Evolutionary conservation across 108 stramenopile genomes (phyloP), one percentile per base, ranked within the genome.

Genomic region (Cylindrotheca closterium): DNA sequence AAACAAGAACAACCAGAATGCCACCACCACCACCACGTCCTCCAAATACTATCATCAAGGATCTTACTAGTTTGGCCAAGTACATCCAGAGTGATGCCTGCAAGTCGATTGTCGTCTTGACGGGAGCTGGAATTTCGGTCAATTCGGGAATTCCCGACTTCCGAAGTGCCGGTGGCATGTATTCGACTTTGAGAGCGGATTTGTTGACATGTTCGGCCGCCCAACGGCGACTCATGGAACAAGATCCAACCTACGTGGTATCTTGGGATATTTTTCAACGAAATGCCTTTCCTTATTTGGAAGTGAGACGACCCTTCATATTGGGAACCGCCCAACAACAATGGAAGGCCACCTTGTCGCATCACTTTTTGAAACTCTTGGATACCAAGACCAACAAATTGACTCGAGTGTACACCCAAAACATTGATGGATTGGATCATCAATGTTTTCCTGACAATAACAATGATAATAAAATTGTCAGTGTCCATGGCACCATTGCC

Each of bases 141-240:
- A 85, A 88, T 4, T 77, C 74, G 8, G 89, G 93, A 5, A 94
- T 94, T 61, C 92, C 92, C 0, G 92, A 94, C 71, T 94, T 94
- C 66, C 83, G 92, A 29, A 73, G 70, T 33, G 75, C 87, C 1
- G 85, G 84, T 21, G 93, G 93, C 19, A 86, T 94, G 81, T 94
- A 91, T 62, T 86, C 84, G 34, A 88, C 86, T 24, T 63, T 93
- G 22, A 67, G 76, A 1, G 81, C 89, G 7, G 78, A 85, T 32
- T 67, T 90, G 17, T 74, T 93, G 45, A 85, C 89, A 7, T 87
- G 85, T 27, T 75, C 87, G 4, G 46, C 64, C 28, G 31, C 54
- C 31, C 78, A 93, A 67, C 73, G 82, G 7, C 62, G 53, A 19
- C 30, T 60, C 49, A 90, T 90, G 85, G 60, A 56, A 45, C 23